Evolutionary conservation across 1,139 yeast species (phyloP).

Genomic region (Yamadazyma oceani): DNA sequence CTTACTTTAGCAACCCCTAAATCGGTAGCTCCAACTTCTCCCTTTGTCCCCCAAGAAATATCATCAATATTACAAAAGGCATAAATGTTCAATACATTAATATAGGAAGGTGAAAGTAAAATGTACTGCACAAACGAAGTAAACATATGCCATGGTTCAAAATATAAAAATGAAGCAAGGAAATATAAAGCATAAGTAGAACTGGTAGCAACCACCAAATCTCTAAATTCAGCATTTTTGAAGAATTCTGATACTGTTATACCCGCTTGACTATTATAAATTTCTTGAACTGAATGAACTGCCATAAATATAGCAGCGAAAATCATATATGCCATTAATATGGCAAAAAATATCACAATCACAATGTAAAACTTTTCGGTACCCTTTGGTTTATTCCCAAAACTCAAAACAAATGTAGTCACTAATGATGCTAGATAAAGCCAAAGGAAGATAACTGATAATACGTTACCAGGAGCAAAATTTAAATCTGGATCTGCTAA

Average conservation of each 20-base stretch:
- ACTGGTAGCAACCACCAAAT: slow-evolving; percentile 48
- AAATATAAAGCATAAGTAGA: slow-evolving; percentile 50
- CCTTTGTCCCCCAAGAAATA: slow-evolving; percentile 54
- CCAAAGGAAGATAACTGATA: slow-evolving; percentile 86
- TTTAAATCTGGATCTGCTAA: slow-evolving; percentile 50
- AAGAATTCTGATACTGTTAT: slow-evolving; percentile 42
- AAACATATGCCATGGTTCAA: slow-evolving; percentile 56
- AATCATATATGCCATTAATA: slow-evolving; percentile 87
- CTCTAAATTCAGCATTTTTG: slow-evolving; percentile 44
- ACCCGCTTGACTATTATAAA: slow-evolving; percentile 28
- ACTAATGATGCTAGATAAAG: slow-evolving; percentile 84
- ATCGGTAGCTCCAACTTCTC: slow-evolving; percentile 45
- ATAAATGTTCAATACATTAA: slow-evolving; percentile 49
- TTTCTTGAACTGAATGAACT: slow-evolving; percentile 41
- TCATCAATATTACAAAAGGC: slow-evolving; percentile 54
- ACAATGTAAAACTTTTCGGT: slow-evolving; percentile 78
- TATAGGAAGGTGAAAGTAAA: slow-evolving; percentile 47
- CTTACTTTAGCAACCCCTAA: slow-evolving; percentile 61
- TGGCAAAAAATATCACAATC: slow-evolving; percentile 87
- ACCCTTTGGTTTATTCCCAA: slow-evolving; percentile 95
- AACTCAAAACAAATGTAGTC: slow-evolving; percentile 85
- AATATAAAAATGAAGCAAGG: slow-evolving; percentile 45
- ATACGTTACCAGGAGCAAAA: slow-evolving; percentile 68
- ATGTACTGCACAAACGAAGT: slow-evolving; percentile 48
- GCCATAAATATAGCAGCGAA: slow-evolving; percentile 59